Conservation (phyloP, 805 yeast genomes). For the Candida sakaeoensis region DNA sequence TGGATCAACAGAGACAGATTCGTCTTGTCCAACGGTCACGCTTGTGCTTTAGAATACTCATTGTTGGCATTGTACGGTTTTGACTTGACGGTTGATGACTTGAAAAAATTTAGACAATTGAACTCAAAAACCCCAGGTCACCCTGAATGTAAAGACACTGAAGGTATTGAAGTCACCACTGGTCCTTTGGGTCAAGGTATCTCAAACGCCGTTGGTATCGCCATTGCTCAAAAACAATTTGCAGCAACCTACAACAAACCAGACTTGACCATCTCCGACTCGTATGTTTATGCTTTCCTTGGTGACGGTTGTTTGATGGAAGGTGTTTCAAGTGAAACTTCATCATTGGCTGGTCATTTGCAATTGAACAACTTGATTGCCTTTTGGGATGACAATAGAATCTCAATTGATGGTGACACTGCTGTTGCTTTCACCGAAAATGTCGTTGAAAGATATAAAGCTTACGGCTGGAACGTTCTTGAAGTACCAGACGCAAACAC, state of each 20-base stretch:
- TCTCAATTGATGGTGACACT: constrained; percentile 94
- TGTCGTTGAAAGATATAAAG: constrained; percentile 75
- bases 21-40: constrained; percentile 94
- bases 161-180: constrained; percentile 95
- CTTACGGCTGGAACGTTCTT: constrained; percentile 92
- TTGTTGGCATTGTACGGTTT: constrained; percentile 84
- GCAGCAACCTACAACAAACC: constrained; percentile 95
- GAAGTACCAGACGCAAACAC: constrained; percentile 77
- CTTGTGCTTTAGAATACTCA: constrained; percentile 84
- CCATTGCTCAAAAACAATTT: constrained; percentile 87
- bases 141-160: constrained; percentile 80
- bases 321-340: constrained; percentile 94
- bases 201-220: constrained; percentile 92
- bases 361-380: constrained; percentile 90
- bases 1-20: constrained; percentile 97
- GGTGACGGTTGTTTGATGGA: constrained; percentile 99
- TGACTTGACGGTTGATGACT: constrained; percentile 75
- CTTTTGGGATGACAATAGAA: constrained; percentile 94
- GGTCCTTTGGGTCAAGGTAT: constrained; percentile 99
- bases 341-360: constrained; percentile 94
- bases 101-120: constrained; percentile 86
- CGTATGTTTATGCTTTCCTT: constrained; percentile 71
- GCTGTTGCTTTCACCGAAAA: constrained; percentile 90
- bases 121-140: constrained; percentile 95
- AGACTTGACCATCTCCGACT: constrained; percentile 65